Conservation (phyloP, 495 filamentous ascomycete species). For the Aspergillus asperescens region DNA sequence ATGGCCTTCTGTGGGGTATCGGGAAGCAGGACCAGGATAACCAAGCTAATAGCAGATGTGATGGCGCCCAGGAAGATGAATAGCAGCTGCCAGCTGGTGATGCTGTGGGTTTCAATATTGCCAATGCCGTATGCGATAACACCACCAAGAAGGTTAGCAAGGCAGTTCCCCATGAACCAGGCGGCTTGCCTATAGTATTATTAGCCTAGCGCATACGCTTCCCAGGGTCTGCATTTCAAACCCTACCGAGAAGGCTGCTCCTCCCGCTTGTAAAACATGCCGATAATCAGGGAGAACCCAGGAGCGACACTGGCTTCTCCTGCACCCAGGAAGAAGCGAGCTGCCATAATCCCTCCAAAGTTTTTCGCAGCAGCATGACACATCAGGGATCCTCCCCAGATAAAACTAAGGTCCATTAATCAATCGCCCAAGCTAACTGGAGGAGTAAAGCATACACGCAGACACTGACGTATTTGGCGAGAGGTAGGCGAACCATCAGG, state of each 20-base stretch:
- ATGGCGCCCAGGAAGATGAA: neutral
- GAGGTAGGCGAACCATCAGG: constrained; percentile 46
- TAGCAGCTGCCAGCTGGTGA: constrained; percentile 2
- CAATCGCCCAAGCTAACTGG: too few species aligned
- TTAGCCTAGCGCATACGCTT: too few species aligned
- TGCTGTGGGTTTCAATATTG: neutral
- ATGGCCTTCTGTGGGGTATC: neutral
- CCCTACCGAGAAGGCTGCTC: constrained; percentile 1
- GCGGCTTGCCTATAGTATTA: neutral
- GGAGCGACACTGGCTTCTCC: constrained; percentile 54
- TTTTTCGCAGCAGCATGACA: constrained; percentile 44
- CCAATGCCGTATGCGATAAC: constrained; percentile 4
- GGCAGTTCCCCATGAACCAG: constrained; percentile 3
- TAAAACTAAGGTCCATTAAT: too few species aligned
- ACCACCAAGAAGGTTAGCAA: neutral
- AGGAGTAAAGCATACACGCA: too few species aligned
- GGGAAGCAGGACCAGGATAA: neutral
- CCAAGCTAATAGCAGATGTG: neutral
- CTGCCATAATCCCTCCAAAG: constrained; percentile 44
- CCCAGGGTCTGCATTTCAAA: neutral
- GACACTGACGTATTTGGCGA: constrained; percentile 46
- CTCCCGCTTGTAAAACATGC: constrained; percentile 47
- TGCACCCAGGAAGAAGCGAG: constrained; percentile 51
- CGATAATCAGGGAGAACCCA: constrained; percentile 53
- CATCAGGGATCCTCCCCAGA: constrained; percentile 31